Evolutionary conservation across 345 rosid species (phyloP).

Genomic region (Pelargonium nanum): DNA sequence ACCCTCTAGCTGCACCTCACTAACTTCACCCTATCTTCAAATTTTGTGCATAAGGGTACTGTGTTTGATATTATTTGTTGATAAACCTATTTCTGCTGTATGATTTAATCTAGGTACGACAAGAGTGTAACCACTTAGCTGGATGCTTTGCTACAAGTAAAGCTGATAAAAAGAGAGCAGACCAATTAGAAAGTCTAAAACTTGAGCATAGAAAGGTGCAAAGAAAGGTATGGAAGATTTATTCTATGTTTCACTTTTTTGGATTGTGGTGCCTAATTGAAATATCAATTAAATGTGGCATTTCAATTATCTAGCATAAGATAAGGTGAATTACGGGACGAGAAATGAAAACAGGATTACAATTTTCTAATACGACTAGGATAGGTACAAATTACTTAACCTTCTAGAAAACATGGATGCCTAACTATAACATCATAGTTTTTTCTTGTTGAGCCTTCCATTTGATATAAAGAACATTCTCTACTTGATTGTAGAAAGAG

Average conservation of each 20-base stretch:
- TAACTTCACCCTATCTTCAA: background rate
- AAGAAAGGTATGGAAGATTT: slow-evolving; percentile 54
- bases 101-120: slow-evolving; percentile 45
- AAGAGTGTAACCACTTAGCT: slow-evolving; percentile 61
- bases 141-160: slow-evolving; percentile 44
- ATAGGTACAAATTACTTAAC: too few species aligned
- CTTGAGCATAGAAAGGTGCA: slow-evolving; percentile 36
- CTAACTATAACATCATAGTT: too few species aligned
- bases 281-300: too few species aligned
- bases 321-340: too few species aligned
- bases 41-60: background rate
- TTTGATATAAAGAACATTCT: too few species aligned
- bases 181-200: slow-evolving; percentile 37
- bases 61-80: background rate
- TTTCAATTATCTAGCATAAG: too few species aligned
- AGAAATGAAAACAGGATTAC: too few species aligned
- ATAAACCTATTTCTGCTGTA: background rate
- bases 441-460: too few species aligned
- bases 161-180: slow-evolving; percentile 31
- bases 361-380: too few species aligned
- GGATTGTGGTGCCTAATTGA: background rate
- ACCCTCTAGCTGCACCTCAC: background rate
- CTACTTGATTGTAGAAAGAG: too few species aligned
- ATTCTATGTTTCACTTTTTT: too few species aligned
- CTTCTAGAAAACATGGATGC: too few species aligned